phyloP scores from a whole-genome alignment of 495 filamentous ascomycete species.

The Sordaria brevicollis region DNA sequence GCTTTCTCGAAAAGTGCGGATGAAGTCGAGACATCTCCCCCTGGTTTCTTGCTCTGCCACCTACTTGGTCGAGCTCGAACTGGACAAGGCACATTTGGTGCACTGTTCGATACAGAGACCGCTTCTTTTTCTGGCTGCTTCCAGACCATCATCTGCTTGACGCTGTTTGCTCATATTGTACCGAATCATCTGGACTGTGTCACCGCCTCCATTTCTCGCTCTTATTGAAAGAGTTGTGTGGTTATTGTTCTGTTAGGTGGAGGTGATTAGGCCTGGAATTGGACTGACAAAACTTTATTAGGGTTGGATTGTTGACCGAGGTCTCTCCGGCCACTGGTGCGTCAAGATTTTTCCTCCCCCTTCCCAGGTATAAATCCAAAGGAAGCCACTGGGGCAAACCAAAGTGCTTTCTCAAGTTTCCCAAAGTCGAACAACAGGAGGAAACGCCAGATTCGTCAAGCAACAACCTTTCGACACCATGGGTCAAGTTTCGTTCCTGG shows the following conservation, averaged over 20 bases:
- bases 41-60: neutral
- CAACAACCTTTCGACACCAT: slow-evolving; percentile 6
- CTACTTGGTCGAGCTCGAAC: neutral
- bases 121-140: neutral
- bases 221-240: neutral
- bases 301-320: neutral
- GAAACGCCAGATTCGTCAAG: neutral
- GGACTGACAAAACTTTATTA: neutral
- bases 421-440: neutral
- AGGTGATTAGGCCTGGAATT: neutral
- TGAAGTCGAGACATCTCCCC: neutral
- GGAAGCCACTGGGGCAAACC: neutral
- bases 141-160: neutral
- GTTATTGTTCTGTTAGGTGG: neutral
- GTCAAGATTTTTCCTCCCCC: neutral
- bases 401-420: neutral
- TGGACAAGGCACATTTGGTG: neutral
- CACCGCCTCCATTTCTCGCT: neutral
- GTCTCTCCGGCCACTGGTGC: neutral
- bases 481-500: slow-evolving; percentile 14
- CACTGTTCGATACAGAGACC: neutral
- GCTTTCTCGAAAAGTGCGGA: neutral
- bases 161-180: neutral
- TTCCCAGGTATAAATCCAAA: neutral
- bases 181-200: neutral